Conservation (phyloP, 139 green algal species). For the Chlamydomonas sp. region DNA sequence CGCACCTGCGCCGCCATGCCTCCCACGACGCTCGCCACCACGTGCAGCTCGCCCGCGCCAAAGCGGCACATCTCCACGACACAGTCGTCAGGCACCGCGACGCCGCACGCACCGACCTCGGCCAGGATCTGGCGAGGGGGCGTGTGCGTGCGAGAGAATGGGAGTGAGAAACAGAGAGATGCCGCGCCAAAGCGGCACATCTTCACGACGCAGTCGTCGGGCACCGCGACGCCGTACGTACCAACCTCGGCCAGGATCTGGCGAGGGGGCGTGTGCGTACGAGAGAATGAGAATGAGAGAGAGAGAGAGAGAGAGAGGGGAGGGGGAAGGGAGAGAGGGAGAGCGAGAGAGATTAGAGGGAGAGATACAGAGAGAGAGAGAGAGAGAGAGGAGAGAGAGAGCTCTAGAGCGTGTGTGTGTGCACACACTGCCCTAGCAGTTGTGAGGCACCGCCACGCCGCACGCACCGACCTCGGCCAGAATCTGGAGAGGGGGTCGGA, state of each 20-base stretch:
- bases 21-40: conserved; percentile 77
- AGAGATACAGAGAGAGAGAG: conserved; percentile 1
- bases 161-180: not conserved
- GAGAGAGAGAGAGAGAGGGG: too few relatives aligned
- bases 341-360: too few relatives aligned
- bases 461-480: conserved; percentile 19
- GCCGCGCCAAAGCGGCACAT: conserved; percentile 48
- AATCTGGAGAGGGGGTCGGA: too few relatives aligned
- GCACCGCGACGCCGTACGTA: not conserved
- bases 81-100: conserved; percentile 45
- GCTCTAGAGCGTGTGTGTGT: not conserved
- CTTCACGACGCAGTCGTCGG: conserved; percentile 67
- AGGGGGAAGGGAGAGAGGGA: too few relatives aligned
- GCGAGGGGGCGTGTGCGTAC: too few relatives aligned
- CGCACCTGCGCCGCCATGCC: conserved; percentile 67
- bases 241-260: conserved; percentile 29
- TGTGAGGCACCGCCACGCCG: conserved; percentile 30
- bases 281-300: too few relatives aligned
- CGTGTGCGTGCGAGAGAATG: too few relatives aligned
- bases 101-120: conserved; percentile 14
- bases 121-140: conserved; percentile 29
- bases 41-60: conserved; percentile 72
- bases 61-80: conserved; percentile 65
- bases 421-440: conserved; percentile 66
- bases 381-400: not conserved